These are phyloP conservation scores for Artemisia tridentata DNA, from an alignment of 129 eudicot genomes.

Conservation along the genomic window DNA sequence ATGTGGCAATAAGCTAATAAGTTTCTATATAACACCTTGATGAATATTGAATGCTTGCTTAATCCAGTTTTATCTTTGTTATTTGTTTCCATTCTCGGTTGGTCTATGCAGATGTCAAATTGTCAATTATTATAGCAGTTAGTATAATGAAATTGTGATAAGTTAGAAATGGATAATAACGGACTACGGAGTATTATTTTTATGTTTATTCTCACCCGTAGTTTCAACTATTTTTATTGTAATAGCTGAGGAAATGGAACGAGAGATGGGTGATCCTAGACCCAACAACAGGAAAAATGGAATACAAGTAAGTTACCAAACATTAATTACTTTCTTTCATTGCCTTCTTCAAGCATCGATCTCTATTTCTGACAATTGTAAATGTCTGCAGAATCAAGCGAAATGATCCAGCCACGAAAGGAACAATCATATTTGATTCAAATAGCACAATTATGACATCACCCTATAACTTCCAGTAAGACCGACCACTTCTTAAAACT, in stretches of 20 bases:
- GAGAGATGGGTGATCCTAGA: conserved; percentile 96
- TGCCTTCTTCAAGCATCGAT: neutral
- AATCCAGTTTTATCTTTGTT: neutral
- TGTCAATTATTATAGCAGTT: neutral
- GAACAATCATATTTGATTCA: conserved; percentile 82
- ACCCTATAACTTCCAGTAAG: conserved; percentile 98
- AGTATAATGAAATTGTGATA: neutral
- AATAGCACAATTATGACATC: conserved; percentile 88
- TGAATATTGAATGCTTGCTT: neutral
- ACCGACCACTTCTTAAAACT: conserved; percentile 35
- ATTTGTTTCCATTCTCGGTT: neutral
- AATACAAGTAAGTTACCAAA: conserved; percentile 74
- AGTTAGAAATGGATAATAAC: neutral
- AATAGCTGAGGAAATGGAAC: conserved; percentile 91
- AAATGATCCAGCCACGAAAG: conserved; percentile 82
- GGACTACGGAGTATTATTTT: conserved; percentile 15
- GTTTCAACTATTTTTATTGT: conserved; percentile 28
- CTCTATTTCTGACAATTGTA: conserved; percentile 10
- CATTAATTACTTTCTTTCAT: conserved; percentile 11
- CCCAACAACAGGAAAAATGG: conserved; percentile 98
- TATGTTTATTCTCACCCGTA: conserved; percentile 12
- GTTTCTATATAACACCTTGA: neutral
- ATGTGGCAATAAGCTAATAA: neutral
- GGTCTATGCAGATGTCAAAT: neutral
- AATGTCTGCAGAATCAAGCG: conserved; percentile 59